Base-by-base conservation (phyloP, 2,329 filamentous ascomycete genomes). In the Coniella vitis region DNA sequence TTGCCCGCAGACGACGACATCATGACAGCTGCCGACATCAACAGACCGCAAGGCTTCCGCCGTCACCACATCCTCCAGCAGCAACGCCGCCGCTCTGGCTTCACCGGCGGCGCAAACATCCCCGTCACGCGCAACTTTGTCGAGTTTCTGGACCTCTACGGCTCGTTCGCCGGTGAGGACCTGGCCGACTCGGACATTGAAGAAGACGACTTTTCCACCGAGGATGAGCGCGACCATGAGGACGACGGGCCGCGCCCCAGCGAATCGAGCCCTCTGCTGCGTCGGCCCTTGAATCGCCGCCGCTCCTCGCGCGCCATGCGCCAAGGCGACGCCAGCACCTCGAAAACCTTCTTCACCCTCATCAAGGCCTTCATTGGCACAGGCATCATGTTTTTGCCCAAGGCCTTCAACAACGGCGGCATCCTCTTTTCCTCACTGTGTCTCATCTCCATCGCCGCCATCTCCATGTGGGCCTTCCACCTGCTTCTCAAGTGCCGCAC, bases 351-450 rank as follows among this genome's bases (percentile, higher is more conserved):
- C 65, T 88, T 89, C 63, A 90, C 85, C 0, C 70, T 89, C 9
- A 69, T 90, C 45, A 90, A 90, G 63, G 85, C 86, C 1, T 90
- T 90, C 58, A 78, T 90, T 46, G 86, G 86, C 41, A 90, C 86
- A 0, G 86, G 86, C 53, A 89, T 90, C 63, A 87, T 90, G 81
- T 90, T 90, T 60, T 64, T 90, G 38, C 86, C 86, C 40, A 89
- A 87, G 61, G 86, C 86, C 0, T 90, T 89, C 66, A 79, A 80
- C 59, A 90, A 90, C 55, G 86, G 86, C 32, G 86, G 86, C 20
- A 82, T 90, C 45, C 69, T 88, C 10, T 90, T 90, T 61, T 88
- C 85, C 0, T 83, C 81, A 0, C 65, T 87, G 43, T 82, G 83
- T 0, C 75, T 90, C 55, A 65, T 89, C 39, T 66, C 71, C 9